Evolutionary conservation across 164 flowering plant genomes (phyloP), one percentile per base, ranked within the genome.

Genomic region (Pachysandra terminalis): DNA sequence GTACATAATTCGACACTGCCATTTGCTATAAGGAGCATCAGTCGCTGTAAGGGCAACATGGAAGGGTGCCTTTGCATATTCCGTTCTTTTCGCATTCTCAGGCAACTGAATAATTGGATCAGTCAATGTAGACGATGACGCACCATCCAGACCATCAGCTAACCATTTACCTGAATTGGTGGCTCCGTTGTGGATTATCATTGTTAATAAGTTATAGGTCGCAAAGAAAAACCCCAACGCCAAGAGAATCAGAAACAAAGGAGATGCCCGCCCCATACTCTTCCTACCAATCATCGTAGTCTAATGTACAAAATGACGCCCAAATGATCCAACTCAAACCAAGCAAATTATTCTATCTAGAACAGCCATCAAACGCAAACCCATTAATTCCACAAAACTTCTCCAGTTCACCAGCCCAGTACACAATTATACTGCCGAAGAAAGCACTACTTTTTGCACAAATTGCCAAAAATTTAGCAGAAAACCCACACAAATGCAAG

Each of bases 1-100:
- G 64, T 91, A 93, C 98, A 93, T 93, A 48, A 93, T 90, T 23
- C 98, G 90, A 65, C 90, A 85, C 71, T 93, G 98, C 98, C 98
- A 93, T 78, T 93, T 82, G 78, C 85, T 88, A 72, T 93, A 93
- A 37, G 91, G 82, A 56, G 90, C 82, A 79, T 91, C 96, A 22
- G 94, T 90, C 0, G 98, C 93, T 19, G 98, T 93, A 9, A 93
- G 75, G n/a, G 96, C 97, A 66, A 93, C 85, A 76, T 93, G 98
- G 71, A 83, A 91, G 7, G 70, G 87, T 54, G 60, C 45, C 59
- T 70, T 85, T 16, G 70, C 56, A 25, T 53, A 63, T 28, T 74
- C 76, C 12, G 32, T 25, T 61, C 54, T 73, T 70, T 70, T 86
- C 52, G 75, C 63, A 56, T 77, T 54, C 57, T 70, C 71, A 37